Base-by-base conservation (phyloP, 1,284 basidiomycete genomes). In the Calocybe gambosa region DNA sequence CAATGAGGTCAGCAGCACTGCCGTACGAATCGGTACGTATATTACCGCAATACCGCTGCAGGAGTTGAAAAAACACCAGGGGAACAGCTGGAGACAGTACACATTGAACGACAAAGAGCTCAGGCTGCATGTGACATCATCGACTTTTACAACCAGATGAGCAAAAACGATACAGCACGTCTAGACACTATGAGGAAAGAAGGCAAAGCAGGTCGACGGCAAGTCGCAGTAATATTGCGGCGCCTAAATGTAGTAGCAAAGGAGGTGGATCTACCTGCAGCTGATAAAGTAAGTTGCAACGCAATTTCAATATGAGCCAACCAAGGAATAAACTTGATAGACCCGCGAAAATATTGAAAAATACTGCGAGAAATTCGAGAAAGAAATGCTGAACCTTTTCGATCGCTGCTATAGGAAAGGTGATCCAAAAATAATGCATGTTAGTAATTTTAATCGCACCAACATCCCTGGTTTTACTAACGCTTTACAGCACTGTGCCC, bases 351-450 rank as follows among this genome's bases (percentile, higher is more conserved):
- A 78, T 46, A 92, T 96, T 54, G 93, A 96, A 55, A 89, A 86
- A 58, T 99, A 97, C 60, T 96, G 94, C 68, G 96, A 99, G 68
- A 89, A 89, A 60, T 99, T 99, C 57, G 96, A 99, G 68, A 97
- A 96, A 67, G 95, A 99, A 62, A 95, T 98, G 82, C 80, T 99
- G 46, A 85, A 89, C 60, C 73, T 98, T 38, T 99, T 99, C 60
- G 96, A 99, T 65, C 73, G 86, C 54, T 93, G 89, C 60, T 98
- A 98, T 67, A 80, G 93, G 43, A 90, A 92, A 61, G 93, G 94
- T 26, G 96, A 99, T 61, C 96, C 96, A 0, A 94, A 94, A 66
- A 92, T 96, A 86, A 99, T 99, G 96, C 91, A 93, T 68, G 93
- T 93, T 56, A 34, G 62, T 58, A 28, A 43, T 16, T 34, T 43